A percentile compares a stretch with the other conserved stretches of the same genome.
phyloP scores from a whole-genome alignment of 768 basidiomycete genomes.

The Suillus decipiens region DNA sequence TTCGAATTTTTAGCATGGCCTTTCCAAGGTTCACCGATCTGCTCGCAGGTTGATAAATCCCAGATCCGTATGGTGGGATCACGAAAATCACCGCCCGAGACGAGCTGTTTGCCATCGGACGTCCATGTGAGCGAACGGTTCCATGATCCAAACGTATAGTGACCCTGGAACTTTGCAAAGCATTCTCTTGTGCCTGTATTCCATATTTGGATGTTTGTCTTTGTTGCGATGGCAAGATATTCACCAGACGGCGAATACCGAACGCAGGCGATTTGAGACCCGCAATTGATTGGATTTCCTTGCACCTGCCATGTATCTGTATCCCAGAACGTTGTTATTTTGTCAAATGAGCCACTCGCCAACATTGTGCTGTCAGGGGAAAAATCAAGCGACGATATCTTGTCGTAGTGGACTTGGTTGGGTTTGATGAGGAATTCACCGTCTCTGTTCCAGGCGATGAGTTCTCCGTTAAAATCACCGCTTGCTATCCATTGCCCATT shows the following conservation, averaged over 20 bases:
- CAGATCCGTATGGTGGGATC: not conserved
- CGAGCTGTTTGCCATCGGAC: not conserved
- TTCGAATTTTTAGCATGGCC: not conserved
- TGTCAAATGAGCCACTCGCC: not conserved
- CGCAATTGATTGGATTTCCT: not conserved
- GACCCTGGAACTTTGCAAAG: not conserved
- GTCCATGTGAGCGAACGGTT: not conserved
- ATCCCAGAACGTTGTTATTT: not conserved
- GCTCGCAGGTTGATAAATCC: not conserved
- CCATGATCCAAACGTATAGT: not conserved
- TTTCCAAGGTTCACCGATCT: not conserved
- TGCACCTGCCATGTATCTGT: not conserved
- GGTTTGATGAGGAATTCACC: not conserved
- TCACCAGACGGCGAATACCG: not conserved
- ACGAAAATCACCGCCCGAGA: not conserved
- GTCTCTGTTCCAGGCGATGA: not conserved
- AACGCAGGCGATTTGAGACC: not conserved
- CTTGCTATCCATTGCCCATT: not conserved
- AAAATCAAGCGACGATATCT: not conserved
- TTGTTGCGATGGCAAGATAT: not conserved
- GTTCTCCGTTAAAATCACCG: not conserved
- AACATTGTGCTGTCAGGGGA: not conserved
- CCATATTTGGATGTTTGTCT: not conserved
- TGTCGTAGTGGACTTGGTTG: not conserved
- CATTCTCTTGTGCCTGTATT: not conserved